Conservation (phyloP, 805 yeast genomes). For the Yarrowia sp. region DNA sequence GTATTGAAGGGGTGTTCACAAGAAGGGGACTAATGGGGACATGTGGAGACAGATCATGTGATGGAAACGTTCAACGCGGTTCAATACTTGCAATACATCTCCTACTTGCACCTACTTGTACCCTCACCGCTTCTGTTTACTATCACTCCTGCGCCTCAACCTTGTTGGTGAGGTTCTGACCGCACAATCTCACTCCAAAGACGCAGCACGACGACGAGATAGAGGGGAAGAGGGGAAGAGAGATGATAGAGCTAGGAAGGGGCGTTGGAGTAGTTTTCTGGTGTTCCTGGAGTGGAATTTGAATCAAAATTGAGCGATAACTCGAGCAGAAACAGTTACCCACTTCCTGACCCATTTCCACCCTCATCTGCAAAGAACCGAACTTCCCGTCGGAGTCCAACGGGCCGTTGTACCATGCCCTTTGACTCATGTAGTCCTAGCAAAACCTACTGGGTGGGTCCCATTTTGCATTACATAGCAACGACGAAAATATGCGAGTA, state of each 20-base stretch:
- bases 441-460: constrained; percentile 2
- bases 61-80: too few relatives aligned
- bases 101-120: too few relatives aligned
- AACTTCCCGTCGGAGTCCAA: constrained; percentile 15
- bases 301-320: too few relatives aligned
- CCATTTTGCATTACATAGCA: neutral
- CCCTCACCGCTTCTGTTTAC: too few relatives aligned
- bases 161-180: neutral
- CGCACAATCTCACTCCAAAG: constrained; percentile 28
- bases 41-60: too few relatives aligned
- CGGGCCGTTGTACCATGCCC: constrained; percentile 7
- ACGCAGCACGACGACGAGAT: neutral
- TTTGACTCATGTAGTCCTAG: neutral
- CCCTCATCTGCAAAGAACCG: neutral
- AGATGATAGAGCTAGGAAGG: neutral
- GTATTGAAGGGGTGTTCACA: too few relatives aligned
- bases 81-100: too few relatives aligned
- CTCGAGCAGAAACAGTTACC: too few relatives aligned
- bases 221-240: neutral
- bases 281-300: too few relatives aligned
- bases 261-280: too few relatives aligned
- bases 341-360: neutral
- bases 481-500: too few relatives aligned
- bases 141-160: constrained; percentile 19
- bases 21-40: too few relatives aligned